Evolutionary conservation across 495 filamentous ascomycete species (phyloP).

Genomic region (Chaetomidium leptoderma): DNA sequence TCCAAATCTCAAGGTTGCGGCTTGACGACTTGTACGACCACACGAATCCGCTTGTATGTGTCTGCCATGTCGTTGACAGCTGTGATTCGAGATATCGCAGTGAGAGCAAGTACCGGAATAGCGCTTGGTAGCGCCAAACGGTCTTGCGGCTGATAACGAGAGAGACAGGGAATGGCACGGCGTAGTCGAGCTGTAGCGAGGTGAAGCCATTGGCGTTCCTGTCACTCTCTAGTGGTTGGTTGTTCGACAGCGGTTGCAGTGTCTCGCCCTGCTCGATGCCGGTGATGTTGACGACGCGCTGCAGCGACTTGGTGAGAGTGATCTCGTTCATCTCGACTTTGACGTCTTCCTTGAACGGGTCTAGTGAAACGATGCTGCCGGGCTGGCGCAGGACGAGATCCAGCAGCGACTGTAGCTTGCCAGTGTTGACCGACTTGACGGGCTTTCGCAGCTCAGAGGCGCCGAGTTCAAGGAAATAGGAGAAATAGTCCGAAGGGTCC

Average conservation of each 20-base stretch:
- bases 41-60: slow-evolving; percentile 74
- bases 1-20: slow-evolving; percentile 80
- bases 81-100: slow-evolving; percentile 83
- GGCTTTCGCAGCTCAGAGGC: slow-evolving; percentile 84
- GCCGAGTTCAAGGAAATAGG: slow-evolving; percentile 90
- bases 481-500: slow-evolving; percentile 95
- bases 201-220: slow-evolving; percentile 86
- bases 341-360: slow-evolving; percentile 97
- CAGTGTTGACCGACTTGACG: slow-evolving; percentile 79
- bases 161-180: slow-evolving; percentile 92
- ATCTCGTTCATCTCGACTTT: slow-evolving; percentile 96
- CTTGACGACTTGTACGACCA: slow-evolving; percentile 80
- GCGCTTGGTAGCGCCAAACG: slow-evolving; percentile 87
- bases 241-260: slow-evolving; percentile 43
- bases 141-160: slow-evolving; percentile 96
- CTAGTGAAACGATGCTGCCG: slow-evolving; percentile 86
- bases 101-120: slow-evolving; percentile 88
- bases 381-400: slow-evolving; percentile 93
- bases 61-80: slow-evolving; percentile 80
- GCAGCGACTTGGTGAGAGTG: slow-evolving; percentile 84
- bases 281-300: slow-evolving; percentile 91
- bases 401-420: slow-evolving; percentile 88
- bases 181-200: slow-evolving; percentile 87
- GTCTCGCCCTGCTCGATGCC: slow-evolving; percentile 86
- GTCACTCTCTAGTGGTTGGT: slow-evolving; percentile 63